Evolutionary conservation across 2,329 filamentous ascomycete genomes (phyloP).

Genomic region (Aureobasidium mangrovei): DNA sequence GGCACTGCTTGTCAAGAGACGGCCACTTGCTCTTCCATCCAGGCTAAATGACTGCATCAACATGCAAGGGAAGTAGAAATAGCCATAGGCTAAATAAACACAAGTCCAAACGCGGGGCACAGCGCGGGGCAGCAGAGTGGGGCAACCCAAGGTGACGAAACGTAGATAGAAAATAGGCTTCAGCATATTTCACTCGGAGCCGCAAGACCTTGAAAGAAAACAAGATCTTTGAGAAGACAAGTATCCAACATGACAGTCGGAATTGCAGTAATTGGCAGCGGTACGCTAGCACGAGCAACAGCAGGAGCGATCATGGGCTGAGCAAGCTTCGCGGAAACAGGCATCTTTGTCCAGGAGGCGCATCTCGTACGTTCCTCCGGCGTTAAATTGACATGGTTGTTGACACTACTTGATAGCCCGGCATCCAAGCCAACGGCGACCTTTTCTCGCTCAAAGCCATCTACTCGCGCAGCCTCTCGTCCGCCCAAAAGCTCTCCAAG

Average conservation of each 20-base stretch:
- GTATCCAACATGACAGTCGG: constrained; percentile 28
- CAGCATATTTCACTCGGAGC: neutral
- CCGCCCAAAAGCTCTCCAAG: constrained; percentile 42
- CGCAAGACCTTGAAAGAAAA: neutral
- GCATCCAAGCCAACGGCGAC: constrained; percentile 44
- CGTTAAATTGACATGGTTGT: neutral
- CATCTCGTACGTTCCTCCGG: constrained; percentile 39
- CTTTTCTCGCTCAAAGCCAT: constrained; percentile 52
- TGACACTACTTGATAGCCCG: constrained; percentile 37
- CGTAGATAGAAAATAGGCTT: constrained; percentile 1
- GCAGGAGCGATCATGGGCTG: neutral
- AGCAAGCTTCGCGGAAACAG: constrained; percentile 16
- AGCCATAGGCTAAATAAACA: constrained; percentile 4
- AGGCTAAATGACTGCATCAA: too few species aligned
- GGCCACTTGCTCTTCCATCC: too few species aligned
- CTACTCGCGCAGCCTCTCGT: constrained; percentile 54
- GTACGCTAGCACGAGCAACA: constrained; percentile 15
- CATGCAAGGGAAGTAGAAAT: too few species aligned
- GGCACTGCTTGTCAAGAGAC: too few species aligned
- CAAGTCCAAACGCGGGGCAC: neutral
- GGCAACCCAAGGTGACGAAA: constrained; percentile 2
- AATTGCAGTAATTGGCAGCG: constrained; percentile 54
- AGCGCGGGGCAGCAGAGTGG: neutral
- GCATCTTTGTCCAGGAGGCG: constrained; percentile 53
- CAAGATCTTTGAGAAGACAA: neutral